phyloP scores from a whole-genome alignment of 2,329 filamentous ascomycete species.

The Aspergillus amoenus region DNA sequence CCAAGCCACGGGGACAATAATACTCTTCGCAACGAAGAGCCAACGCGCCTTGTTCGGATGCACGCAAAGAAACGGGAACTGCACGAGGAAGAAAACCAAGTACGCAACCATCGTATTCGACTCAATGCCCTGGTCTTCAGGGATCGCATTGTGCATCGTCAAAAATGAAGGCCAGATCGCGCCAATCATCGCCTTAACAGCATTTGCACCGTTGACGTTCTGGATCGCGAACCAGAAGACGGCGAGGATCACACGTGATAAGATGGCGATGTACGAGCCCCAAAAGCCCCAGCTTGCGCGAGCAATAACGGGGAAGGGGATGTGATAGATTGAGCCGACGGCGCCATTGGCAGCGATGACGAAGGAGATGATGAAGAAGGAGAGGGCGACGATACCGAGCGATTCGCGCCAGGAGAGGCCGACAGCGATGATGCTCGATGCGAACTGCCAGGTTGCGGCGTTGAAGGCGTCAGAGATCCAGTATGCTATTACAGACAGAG shows the following conservation, averaged over 20 bases:
- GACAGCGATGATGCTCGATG: conserved; percentile 49
- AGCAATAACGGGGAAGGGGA: conserved; percentile 57
- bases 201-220: conserved; percentile 61
- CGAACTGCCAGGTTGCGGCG: conserved; percentile 56
- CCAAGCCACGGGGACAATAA: conserved; percentile 58
- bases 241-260: conserved; percentile 55
- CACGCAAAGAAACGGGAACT: conserved; percentile 47
- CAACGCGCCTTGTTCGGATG: conserved; percentile 42
- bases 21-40: conserved; percentile 38
- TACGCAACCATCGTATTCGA: conserved; percentile 47
- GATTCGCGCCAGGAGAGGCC: conserved; percentile 56
- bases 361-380: conserved; percentile 54
- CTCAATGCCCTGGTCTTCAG: conserved; percentile 45
- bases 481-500: conserved; percentile 38
- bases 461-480: conserved; percentile 56
- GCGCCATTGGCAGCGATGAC: conserved; percentile 64
- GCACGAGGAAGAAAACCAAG: conserved; percentile 46
- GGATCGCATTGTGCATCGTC: conserved; percentile 38
- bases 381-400: conserved; percentile 50
- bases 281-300: conserved; percentile 59
- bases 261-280: conserved; percentile 55
- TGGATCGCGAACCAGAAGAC: conserved; percentile 67
- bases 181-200: conserved; percentile 52
- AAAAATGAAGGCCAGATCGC: conserved; percentile 52
- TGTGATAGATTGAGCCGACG: conserved; percentile 52